phyloP scores from a whole-genome alignment of 2,329 filamentous ascomycete species.

The Aspergillus aculeatus region DNA sequence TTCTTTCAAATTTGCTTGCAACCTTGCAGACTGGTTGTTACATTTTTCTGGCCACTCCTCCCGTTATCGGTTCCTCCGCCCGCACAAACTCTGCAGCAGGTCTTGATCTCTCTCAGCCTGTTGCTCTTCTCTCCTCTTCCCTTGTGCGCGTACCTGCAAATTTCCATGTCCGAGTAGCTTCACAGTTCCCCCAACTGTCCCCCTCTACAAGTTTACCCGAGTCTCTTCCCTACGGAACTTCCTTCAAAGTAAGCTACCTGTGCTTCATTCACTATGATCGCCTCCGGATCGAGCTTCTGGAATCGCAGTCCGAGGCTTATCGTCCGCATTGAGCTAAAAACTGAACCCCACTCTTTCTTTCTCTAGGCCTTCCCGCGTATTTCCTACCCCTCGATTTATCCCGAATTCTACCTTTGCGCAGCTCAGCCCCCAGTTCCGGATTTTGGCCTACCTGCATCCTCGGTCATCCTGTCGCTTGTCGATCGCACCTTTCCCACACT shows the following conservation, averaged over 20 bases:
- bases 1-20: neutral
- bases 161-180: neutral
- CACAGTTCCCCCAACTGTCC: neutral
- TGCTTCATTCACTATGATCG: neutral
- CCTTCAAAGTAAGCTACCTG: no score
- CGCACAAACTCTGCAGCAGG: neutral
- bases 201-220: neutral
- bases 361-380: conserved; percentile 11
- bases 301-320: conserved; percentile 11
- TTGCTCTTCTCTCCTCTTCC: neutral
- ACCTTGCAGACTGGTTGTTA: neutral
- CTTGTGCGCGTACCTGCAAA: neutral
- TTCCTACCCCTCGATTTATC: conserved; percentile 8
- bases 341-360: conserved; percentile 11
- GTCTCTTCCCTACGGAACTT: neutral
- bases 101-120: neutral
- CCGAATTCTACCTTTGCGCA: neutral
- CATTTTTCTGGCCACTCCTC: neutral
- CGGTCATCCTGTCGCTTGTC: conserved; percentile 5
- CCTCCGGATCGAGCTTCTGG: conserved; percentile 2
- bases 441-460: neutral
- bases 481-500: neutral
- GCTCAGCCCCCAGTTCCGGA: neutral
- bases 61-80: neutral
- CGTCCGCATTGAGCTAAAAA: conserved; percentile 16